Conservation (phyloP, 108 stramenopile genomes). For the Nitzschia putrida region DNA sequence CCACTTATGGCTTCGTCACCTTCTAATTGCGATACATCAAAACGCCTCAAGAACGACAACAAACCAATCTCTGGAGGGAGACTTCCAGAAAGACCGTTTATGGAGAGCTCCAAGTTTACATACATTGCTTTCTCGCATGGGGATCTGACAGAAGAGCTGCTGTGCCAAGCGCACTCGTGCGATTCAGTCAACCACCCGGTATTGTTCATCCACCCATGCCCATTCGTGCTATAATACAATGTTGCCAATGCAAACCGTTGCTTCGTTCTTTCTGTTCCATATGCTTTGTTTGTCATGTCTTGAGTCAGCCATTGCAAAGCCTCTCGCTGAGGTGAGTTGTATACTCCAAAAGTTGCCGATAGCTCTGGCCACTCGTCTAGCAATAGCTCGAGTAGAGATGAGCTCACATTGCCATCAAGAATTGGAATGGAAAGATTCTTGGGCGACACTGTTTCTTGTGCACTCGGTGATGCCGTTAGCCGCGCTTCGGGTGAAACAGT, state of each 20-base stretch:
- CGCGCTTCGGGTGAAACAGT: not conserved
- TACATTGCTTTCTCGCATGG: constrained; percentile 16
- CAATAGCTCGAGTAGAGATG: not conserved
- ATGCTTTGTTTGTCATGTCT: not conserved
- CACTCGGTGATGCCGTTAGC: not conserved
- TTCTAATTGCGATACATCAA: not conserved
- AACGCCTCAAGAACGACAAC: constrained; percentile 5
- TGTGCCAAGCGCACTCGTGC: constrained; percentile 28
- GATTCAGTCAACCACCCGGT: constrained; percentile 10
- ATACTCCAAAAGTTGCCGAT: not conserved
- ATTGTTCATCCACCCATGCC: constrained; percentile 21
- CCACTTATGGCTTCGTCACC: constrained; percentile 16
- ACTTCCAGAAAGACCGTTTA: constrained; percentile 23
- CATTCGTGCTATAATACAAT: constrained; percentile 36
- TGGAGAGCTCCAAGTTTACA: constrained; percentile 4
- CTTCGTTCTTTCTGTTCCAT: constrained; percentile 3
- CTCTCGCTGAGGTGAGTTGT: constrained; percentile 9
- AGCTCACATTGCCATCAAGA: not conserved
- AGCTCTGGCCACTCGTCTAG: constrained; percentile 6
- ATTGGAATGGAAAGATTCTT: not conserved
- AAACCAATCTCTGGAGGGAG: constrained; percentile 12
- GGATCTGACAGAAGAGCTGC: not conserved
- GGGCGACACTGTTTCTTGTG: not conserved
- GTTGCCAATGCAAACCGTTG: constrained; percentile 29
- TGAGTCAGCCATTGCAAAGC: constrained; percentile 22